Percentiles rank a stretch among this genome's conserved stretches.
These are phyloP conservation scores for Sungouiella thailandica DNA, from an alignment of 805 yeast genomes.

Conservation along the genomic window DNA sequence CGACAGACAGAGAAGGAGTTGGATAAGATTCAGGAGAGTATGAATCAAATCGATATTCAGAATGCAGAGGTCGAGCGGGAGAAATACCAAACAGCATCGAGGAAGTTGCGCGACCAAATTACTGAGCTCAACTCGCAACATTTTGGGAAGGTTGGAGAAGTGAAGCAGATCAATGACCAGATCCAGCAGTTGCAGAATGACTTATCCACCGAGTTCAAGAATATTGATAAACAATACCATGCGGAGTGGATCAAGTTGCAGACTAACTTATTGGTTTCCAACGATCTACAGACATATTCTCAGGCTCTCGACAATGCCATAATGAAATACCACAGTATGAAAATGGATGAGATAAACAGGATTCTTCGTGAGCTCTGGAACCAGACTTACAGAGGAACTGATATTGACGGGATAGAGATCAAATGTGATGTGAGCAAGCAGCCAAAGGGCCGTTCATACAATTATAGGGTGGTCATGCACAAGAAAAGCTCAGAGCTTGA, in stretches of 20 bases:
- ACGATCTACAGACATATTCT: constrained; percentile 75
- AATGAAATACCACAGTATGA: constrained; percentile 84
- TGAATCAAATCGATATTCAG: constrained; percentile 43
- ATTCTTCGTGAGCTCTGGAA: constrained; percentile 92
- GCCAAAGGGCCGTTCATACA: constrained; percentile 61
- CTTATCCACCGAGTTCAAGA: constrained; percentile 62
- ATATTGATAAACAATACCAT: constrained; percentile 59
- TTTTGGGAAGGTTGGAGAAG: constrained; percentile 80
- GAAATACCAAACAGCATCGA: constrained; percentile 55
- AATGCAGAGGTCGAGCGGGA: constrained; percentile 59
- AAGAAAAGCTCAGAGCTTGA: constrained; percentile 89
- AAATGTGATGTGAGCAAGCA: constrained; percentile 66
- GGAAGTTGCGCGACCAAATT: constrained; percentile 43
- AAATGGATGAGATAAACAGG: constrained; percentile 89
- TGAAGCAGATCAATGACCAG: constrained; percentile 76
- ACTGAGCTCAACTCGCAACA: constrained; percentile 55
- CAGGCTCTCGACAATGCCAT: constrained; percentile 89
- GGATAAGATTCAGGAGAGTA: constrained; percentile 28
- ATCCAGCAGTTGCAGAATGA: constrained; percentile 51
- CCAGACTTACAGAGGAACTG: constrained; percentile 89
- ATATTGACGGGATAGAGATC: constrained; percentile 85
- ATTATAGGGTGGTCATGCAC: constrained; percentile 92
- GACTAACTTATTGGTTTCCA: constrained; percentile 68
- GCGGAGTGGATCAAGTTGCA: constrained; percentile 72
- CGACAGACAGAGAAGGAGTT: constrained; percentile 40